A percentile compares a stretch with the other conserved stretches of the same genome.
Evolutionary conservation across 805 yeast genomes (phyloP).

Genomic region (Candida boleticola): DNA sequence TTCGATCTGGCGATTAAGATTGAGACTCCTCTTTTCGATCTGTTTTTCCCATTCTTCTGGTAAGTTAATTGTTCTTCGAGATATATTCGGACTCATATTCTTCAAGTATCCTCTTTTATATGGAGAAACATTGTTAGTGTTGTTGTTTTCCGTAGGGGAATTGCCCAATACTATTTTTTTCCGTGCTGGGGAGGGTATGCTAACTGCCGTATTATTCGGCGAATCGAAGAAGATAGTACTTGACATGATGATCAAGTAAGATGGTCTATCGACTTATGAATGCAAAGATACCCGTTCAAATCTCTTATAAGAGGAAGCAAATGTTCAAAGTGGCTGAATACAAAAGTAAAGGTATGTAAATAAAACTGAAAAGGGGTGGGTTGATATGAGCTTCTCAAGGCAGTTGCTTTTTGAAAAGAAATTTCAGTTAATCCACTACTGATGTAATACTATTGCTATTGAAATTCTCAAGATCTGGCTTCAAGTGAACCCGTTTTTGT

Average conservation of each 20-base stretch:
- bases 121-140: slow-evolving; percentile 14
- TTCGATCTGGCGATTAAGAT: neutral
- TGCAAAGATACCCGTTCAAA: too few relatives aligned
- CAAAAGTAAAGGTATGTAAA: too few relatives aligned
- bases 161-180: slow-evolving; percentile 1
- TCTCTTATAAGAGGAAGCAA: neutral
- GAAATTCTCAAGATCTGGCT: too few relatives aligned
- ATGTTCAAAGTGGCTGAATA: too few relatives aligned
- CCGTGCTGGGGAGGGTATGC: neutral
- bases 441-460: too few relatives aligned
- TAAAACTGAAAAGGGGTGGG: too few relatives aligned
- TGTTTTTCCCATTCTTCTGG: slow-evolving; percentile 2
- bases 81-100: slow-evolving; percentile 37
- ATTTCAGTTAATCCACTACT: too few relatives aligned
- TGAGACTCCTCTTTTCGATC: slow-evolving; percentile 1
- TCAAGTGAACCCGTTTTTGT: too few relatives aligned
- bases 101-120: slow-evolving; percentile 27
- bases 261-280: neutral
- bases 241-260: neutral
- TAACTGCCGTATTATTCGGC: neutral
- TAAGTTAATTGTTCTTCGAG: slow-evolving; percentile 23
- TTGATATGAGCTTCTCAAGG: too few relatives aligned
- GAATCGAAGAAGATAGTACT: slow-evolving; percentile 5
- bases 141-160: neutral
- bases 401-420: too few relatives aligned